These are phyloP conservation scores for Alloteropsis semialata DNA, from an alignment of 176 grass and related monocot species.

Conservation along the genomic window DNA sequence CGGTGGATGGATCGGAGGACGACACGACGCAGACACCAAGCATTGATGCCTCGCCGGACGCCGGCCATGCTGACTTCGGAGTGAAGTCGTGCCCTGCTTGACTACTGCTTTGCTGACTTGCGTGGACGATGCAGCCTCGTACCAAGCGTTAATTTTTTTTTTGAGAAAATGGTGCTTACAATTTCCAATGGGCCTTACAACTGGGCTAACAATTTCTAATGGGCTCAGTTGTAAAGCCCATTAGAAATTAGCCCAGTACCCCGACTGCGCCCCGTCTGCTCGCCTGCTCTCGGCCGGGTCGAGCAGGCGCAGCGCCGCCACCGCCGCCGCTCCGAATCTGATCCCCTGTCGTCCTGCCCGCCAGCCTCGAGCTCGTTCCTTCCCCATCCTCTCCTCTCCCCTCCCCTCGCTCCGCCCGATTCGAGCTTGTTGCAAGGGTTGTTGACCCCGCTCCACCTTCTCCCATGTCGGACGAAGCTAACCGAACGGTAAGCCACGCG, in stretches of 20 bases:
- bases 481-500: conserved; percentile 48
- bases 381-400: no score
- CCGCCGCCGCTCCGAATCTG: not conserved
- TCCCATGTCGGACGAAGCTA: conserved; percentile 71
- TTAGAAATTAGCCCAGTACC: not conserved
- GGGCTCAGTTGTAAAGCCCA: not conserved
- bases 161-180: no score
- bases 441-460: not conserved
- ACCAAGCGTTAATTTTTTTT: no score
- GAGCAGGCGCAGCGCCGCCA: not conserved
- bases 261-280: not conserved
- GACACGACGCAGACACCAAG: not conserved
- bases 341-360: not conserved
- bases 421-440: conserved; percentile 41
- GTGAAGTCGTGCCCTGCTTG: not conserved
- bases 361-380: not conserved
- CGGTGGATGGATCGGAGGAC: not conserved
- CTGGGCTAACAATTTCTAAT: no score
- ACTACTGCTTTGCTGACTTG: not conserved
- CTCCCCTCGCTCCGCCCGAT: not conserved
- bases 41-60: not conserved
- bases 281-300: not conserved
- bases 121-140: not conserved
- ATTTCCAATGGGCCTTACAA: no score
- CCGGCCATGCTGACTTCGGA: not conserved